Percentiles rank a stretch among this genome's conserved stretches.
Evolutionary conservation across 2,329 filamentous ascomycete genomes (phyloP).

Genomic region (Clarireedia sp.): DNA sequence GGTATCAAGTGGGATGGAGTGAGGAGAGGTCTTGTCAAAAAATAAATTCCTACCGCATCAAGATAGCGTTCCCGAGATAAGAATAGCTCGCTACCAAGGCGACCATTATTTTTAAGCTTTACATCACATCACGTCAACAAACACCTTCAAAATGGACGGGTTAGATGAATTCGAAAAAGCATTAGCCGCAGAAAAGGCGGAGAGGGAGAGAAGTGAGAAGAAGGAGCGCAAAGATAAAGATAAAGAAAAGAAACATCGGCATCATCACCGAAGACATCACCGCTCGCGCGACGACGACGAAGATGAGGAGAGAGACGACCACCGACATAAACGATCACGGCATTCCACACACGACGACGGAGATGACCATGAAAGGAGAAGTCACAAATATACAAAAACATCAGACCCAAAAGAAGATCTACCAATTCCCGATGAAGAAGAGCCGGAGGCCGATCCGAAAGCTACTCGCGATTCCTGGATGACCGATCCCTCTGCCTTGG

Average conservation of each 20-base stretch:
- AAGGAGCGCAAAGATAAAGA: slow-evolving; percentile 37
- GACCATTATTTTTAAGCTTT: not conserved
- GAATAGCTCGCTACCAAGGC: not conserved
- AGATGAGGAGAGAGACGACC: slow-evolving; percentile 34
- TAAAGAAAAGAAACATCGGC: slow-evolving; percentile 30
- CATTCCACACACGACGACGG: slow-evolving; percentile 31
- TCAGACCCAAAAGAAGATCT: slow-evolving; percentile 44
- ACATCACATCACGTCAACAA: slow-evolving; percentile 3
- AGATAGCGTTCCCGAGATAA: not conserved
- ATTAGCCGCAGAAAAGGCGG: slow-evolving; percentile 56
- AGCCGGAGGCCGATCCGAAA: slow-evolving; percentile 22
- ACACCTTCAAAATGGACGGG: slow-evolving; percentile 38
- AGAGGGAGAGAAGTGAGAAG: slow-evolving; percentile 41
- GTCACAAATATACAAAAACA: slow-evolving; percentile 33
- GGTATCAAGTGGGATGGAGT: slow-evolving; percentile 19
- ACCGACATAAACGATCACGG: slow-evolving; percentile 55
- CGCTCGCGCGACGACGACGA: slow-evolving; percentile 23
- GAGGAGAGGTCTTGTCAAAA: slow-evolving; percentile 6
- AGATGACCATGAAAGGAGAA: slow-evolving; percentile 28
- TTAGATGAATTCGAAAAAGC: slow-evolving; percentile 70
- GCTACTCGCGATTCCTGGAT: slow-evolving; percentile 82
- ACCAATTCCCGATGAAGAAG: slow-evolving; percentile 44
- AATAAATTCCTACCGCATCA: slow-evolving; percentile 14
- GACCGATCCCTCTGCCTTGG: slow-evolving; percentile 73
- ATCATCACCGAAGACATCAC: slow-evolving; percentile 30